Evolutionary conservation across 2,329 filamentous ascomycete genomes (phyloP), one percentile per base, ranked within the genome.

Genomic region (Eutypa lata): DNA sequence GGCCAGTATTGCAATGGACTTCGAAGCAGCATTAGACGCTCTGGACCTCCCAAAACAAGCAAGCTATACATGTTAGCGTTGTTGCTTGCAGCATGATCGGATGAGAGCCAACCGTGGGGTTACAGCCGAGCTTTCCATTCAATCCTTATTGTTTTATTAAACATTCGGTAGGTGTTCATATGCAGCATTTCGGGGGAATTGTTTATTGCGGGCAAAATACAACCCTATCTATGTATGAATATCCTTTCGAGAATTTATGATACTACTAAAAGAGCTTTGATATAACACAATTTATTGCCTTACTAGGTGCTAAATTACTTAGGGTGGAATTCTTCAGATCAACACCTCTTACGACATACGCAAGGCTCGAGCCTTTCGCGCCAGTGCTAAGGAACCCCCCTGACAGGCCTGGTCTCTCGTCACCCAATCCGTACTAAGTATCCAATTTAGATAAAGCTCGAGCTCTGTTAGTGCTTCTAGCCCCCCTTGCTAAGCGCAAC

Each of bases 381-480:
- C 54, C 56, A 59, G 57, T 58, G 56, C 58, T 52, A 51, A 47
- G 50, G 50, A 55, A 57, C 53, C 57, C 59, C 58, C 56, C 49
- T 28, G 50, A n/a, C n/a, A n/a, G n/a, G 59, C 57, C 58, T 57
- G 57, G 59, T 58, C 59, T 56, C 54, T 61, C 62, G 57, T 64
- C 60, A 63, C 64, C 59, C 61, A 55, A 31, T 31, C 26, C 26
- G 26, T 31, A 31, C 26, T 31, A 31, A 31, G 26, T 31, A 10
- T 10, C 26, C 26, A 31, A 31, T 31, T 31, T 31, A 31, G 26
- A 31, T 31, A 31, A 10, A 31, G 26, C 26, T 31, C 26, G 26
- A 31, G 26, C 26, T 31, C 26, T 31, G 6, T 31, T 31, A 31
- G 26, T 31, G 26, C 26, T 31, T 10, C 26, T 31, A 31, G 10